These are phyloP conservation scores for Endothia cerciana DNA, from an alignment of 2,329 filamentous ascomycete species.

Conservation along the genomic window DNA sequence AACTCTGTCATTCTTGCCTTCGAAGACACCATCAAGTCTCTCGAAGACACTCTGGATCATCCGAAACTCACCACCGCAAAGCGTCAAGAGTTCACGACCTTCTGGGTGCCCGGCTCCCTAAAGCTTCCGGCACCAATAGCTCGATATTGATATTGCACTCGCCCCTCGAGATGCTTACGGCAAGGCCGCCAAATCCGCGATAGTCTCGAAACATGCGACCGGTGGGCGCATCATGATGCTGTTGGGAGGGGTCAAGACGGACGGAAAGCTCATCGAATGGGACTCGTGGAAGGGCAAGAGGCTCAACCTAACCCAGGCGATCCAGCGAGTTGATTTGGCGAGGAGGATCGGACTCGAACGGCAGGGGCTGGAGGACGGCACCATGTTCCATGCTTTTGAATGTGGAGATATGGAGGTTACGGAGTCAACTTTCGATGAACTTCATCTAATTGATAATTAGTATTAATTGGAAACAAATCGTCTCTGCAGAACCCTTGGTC, in stretches of 20 bases:
- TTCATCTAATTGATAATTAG: not conserved
- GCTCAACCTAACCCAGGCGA: not conserved
- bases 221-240: conserved; percentile 7
- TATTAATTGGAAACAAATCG: too few relatives aligned
- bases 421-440: not conserved
- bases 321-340: conserved; percentile 8
- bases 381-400: conserved; percentile 3
- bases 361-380: not conserved
- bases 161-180: conserved; percentile 5
- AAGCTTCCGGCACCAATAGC: conserved; percentile 10
- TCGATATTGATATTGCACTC: conserved; percentile 23
- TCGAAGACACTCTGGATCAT: conserved; percentile 21
- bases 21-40: conserved; percentile 18
- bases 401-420: conserved; percentile 10
- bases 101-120: conserved; percentile 28
- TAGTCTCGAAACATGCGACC: not conserved
- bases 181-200: conserved; percentile 1
- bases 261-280: not conserved
- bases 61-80: conserved; percentile 26
- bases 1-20: conserved; percentile 11
- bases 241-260: not conserved
- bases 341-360: not conserved
- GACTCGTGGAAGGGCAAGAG: not conserved
- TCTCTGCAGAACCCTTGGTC: too few relatives aligned
- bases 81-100: conserved; percentile 29